A percentile compares a stretch with the other conserved stretches of the same genome.
Conservation (phyloP, 2,329 filamentous ascomycete species). For the Xylaria arbuscula region DNA sequence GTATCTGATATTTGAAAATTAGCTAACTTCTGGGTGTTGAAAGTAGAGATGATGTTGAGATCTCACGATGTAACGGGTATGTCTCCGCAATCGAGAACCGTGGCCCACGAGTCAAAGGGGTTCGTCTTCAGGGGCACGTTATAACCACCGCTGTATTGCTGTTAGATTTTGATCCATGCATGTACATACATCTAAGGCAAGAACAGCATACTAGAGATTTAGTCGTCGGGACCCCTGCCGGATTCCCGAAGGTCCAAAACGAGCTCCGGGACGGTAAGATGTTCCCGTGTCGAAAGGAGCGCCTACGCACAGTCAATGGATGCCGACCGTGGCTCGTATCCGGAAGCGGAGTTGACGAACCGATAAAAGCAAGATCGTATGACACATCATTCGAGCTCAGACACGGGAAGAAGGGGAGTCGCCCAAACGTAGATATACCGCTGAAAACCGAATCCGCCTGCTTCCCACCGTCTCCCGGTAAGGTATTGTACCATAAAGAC, state of each 20-base stretch:
- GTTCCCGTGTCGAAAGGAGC: slow-evolving; percentile 89
- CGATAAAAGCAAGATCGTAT: slow-evolving; percentile 88
- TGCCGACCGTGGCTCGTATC: not conserved
- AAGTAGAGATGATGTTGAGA: too few relatives aligned
- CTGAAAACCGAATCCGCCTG: slow-evolving; percentile 92
- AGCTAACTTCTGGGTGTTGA: too few relatives aligned
- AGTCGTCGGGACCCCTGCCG: slow-evolving; percentile 86
- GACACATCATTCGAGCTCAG: slow-evolving; percentile 74
- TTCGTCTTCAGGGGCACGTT: slow-evolving; percentile 84
- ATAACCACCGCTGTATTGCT: slow-evolving; percentile 76
- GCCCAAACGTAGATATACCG: slow-evolving; percentile 86
- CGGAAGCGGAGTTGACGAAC: slow-evolving; percentile 55
- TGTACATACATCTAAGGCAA: slow-evolving; percentile 52
- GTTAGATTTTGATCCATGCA: slow-evolving; percentile 15
- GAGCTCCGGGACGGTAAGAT: slow-evolving; percentile 83
- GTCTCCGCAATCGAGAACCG: slow-evolving; percentile 83
- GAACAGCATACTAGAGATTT: slow-evolving; percentile 77
- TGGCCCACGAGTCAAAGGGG: slow-evolving; percentile 84
- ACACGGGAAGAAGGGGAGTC: slow-evolving; percentile 81
- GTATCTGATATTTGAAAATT: slow-evolving; percentile 62
- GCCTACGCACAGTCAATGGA: slow-evolving; percentile 57
- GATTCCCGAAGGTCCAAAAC: slow-evolving; percentile 86
- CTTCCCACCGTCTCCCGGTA: slow-evolving; percentile 85
- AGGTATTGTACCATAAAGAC: slow-evolving; percentile 82
- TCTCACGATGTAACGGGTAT: slow-evolving; percentile 85